A percentile compares a stretch with the other conserved stretches of the same genome.
phyloP scores from a whole-genome alignment of 768 basidiomycete genomes.

The Serendipita indica region DNA sequence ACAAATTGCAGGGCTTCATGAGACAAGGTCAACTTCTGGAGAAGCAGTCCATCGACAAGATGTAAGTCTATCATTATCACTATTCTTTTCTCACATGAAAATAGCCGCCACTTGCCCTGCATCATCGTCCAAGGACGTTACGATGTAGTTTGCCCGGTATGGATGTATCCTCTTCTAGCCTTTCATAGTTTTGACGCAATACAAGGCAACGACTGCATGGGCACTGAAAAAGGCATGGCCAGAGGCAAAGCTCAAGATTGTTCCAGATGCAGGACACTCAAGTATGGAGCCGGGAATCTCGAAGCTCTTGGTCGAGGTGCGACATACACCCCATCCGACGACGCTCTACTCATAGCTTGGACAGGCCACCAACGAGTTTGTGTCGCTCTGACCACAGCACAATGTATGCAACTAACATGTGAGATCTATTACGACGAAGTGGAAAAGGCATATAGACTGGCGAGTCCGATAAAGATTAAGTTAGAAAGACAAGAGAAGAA shows the following conservation, averaged over 20 bases:
- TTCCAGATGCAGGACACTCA: constrained; percentile 81
- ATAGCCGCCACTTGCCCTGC: constrained; percentile 74
- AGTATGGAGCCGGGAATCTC: constrained; percentile 57
- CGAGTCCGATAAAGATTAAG: not conserved
- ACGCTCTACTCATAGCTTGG: not conserved
- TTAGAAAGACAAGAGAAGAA: not conserved
- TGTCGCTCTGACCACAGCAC: constrained; percentile 11
- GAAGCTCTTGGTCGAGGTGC: constrained; percentile 55
- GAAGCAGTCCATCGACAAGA: constrained; percentile 72
- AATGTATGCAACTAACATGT: not conserved
- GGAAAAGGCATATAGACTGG: not conserved
- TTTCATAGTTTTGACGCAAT: too few species aligned
- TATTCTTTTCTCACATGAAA: not conserved
- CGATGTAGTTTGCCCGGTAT: constrained; percentile 75
- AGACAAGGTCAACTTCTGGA: constrained; percentile 78
- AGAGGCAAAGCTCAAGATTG: constrained; percentile 56
- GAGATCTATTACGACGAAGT: not conserved
- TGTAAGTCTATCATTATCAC: constrained; percentile 32
- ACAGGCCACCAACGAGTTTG: constrained; percentile 16
- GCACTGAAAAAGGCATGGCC: constrained; percentile 73
- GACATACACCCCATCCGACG: constrained; percentile 15
- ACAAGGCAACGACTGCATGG: constrained; percentile 62
- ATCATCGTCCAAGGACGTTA: constrained; percentile 77
- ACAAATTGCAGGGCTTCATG: constrained; percentile 55
- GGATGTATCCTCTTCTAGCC: constrained; percentile 16